phyloP scores from a whole-genome alignment of 1,139 yeast species.

The Cylindricascospora bacillispora region DNA sequence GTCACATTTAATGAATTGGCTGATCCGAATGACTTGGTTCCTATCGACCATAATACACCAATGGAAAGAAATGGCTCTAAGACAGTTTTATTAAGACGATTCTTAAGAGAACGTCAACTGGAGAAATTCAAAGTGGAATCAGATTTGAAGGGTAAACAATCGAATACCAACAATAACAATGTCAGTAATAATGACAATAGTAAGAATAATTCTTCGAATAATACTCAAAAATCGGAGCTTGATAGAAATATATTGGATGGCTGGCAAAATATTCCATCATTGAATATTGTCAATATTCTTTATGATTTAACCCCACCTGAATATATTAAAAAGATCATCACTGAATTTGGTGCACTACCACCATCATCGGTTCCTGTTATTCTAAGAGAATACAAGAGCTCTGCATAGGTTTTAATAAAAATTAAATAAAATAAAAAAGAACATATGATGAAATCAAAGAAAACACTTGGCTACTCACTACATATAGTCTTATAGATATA shows the following conservation, averaged over 20 bases:
- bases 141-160: constrained; percentile 10
- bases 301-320: constrained; percentile 94
- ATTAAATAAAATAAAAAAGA: constrained; percentile 1
- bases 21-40: constrained; percentile 62
- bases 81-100: constrained; percentile 56
- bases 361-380: constrained; percentile 97
- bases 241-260: constrained; percentile 37
- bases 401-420: constrained; percentile 12
- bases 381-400: constrained; percentile 70
- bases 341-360: constrained; percentile 92
- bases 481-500: constrained; percentile 1
- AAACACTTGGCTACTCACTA: not conserved
- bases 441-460: not conserved
- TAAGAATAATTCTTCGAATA: constrained; percentile 7
- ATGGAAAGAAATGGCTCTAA: constrained; percentile 37
- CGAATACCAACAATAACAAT: not conserved
- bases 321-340: constrained; percentile 84
- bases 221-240: constrained; percentile 5
- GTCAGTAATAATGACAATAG: constrained; percentile 1
- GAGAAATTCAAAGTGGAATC: constrained; percentile 16
- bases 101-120: constrained; percentile 35
- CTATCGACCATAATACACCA: constrained; percentile 35
- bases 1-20: constrained; percentile 90
- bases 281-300: constrained; percentile 72
- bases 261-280: constrained; percentile 51